These are phyloP conservation scores for Penstemon newberryi DNA, from an alignment of 257 asterid species.

Conservation along the genomic window DNA sequence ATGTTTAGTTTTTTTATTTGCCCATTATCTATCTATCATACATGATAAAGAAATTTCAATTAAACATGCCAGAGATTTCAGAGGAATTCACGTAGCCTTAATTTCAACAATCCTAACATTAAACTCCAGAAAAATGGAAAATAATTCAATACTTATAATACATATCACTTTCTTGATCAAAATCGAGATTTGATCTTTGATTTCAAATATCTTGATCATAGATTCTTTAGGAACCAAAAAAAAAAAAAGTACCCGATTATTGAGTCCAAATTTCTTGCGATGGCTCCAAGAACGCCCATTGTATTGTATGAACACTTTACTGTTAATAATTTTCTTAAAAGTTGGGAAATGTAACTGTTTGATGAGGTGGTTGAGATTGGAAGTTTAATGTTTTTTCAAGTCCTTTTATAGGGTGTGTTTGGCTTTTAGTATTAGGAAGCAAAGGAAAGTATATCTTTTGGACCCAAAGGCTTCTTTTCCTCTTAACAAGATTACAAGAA, in stretches of 20 bases:
- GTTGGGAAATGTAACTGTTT: constrained; percentile 5
- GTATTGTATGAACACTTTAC: not conserved
- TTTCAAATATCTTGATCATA: no score
- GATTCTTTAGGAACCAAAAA: not conserved
- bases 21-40: no score
- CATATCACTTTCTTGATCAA: no score
- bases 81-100: no score
- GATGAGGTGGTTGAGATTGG: constrained; percentile 18
- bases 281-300: constrained; percentile 65
- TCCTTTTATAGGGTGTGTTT: constrained; percentile 8
- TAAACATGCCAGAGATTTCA: no score
- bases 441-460: constrained; percentile 43
- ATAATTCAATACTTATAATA: no score
- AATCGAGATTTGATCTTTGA: no score
- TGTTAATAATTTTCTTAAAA: not conserved
- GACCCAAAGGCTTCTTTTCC: constrained; percentile 54
- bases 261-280: constrained; percentile 63
- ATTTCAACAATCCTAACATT: no score
- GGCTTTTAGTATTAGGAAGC: constrained; percentile 33
- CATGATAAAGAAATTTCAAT: no score
- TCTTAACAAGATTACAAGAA: constrained; percentile 25
- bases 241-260: constrained; percentile 53
- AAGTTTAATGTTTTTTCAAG: no score
- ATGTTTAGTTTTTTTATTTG: no score
- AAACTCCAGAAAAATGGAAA: no score